Evolutionary conservation across 2,329 filamentous ascomycete genomes (phyloP).

Genomic region (Colletotrichum shisoi): DNA sequence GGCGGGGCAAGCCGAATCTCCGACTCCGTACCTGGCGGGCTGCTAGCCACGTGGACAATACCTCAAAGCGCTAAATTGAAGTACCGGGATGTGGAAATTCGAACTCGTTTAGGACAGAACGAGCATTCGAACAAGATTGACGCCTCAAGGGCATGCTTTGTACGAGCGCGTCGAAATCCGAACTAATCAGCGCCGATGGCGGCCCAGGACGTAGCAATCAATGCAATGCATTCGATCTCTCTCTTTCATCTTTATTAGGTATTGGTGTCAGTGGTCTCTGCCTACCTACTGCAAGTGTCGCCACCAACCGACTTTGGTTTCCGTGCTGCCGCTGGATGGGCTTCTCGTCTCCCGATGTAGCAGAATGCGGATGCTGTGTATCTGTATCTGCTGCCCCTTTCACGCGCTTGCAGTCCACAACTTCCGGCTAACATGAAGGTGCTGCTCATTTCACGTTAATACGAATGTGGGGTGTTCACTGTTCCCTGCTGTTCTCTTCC

Average conservation of each 20-base stretch:
- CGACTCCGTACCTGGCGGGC: not conserved
- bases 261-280: not conserved
- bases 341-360: conserved; percentile 13
- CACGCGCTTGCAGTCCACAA: conserved; percentile 3
- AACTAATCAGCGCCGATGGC: not conserved
- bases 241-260: too few relatives aligned
- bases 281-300: not conserved
- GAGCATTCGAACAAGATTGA: too few relatives aligned
- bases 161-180: not conserved
- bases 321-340: not conserved
- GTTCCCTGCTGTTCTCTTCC: conserved; percentile 9
- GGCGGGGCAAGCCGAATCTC: conserved; percentile 9
- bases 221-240: not conserved
- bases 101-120: too few relatives aligned
- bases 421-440: not conserved
- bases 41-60: conserved; percentile 3
- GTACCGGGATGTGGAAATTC: too few relatives aligned
- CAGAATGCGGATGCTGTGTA: conserved; percentile 5
- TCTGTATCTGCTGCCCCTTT: conserved; percentile 4
- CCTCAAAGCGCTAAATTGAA: conserved; percentile 14
- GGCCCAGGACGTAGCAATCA: too few relatives aligned
- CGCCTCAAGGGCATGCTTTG: too few relatives aligned
- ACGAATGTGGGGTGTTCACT: conserved; percentile 10
- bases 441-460: not conserved
- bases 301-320: too few relatives aligned